Percentiles rank a stretch among this genome's conserved stretches.
Evolutionary conservation across 345 rosid species (phyloP).

Genomic region (Erodium maritimum): DNA sequence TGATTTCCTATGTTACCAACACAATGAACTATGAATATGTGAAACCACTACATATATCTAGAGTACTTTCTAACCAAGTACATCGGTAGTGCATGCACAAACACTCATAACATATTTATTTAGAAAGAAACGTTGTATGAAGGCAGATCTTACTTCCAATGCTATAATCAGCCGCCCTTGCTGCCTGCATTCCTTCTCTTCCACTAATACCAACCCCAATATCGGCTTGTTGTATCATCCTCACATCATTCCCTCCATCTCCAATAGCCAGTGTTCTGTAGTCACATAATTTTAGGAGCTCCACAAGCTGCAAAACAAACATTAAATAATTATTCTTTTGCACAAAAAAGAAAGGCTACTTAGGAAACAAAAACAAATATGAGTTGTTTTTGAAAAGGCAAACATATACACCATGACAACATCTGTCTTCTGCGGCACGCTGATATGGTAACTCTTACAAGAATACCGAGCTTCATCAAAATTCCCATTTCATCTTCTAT

Average conservation of each 20-base stretch:
- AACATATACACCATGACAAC: neutral
- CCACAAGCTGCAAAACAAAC: constrained; percentile 59
- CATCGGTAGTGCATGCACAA: no score
- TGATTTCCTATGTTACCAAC: no score
- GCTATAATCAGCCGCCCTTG: constrained; percentile 98
- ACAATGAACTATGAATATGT: no score
- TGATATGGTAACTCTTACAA: no score
- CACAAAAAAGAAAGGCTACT: neutral
- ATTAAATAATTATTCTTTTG: neutral
- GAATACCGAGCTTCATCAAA: no score
- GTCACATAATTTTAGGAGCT: constrained; percentile 83
- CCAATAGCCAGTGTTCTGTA: constrained; percentile 95
- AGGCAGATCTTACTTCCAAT: constrained; percentile 72
- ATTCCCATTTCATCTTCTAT: no score
- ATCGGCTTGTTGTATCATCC: constrained; percentile 99
- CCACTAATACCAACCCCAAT: constrained; percentile 98
- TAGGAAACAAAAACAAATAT: neutral
- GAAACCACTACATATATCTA: neutral
- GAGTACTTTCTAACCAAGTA: neutral
- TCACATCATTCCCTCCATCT: constrained; percentile 98
- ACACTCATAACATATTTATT: neutral
- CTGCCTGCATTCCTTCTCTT: constrained; percentile 98
- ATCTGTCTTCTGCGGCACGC: neutral
- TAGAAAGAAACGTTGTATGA: neutral
- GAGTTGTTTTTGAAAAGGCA: neutral